Percentiles rank a stretch among this genome's conserved stretches.
Evolutionary conservation across 2,329 filamentous ascomycete genomes (phyloP).

Genomic region (Cytospora piceicola): DNA sequence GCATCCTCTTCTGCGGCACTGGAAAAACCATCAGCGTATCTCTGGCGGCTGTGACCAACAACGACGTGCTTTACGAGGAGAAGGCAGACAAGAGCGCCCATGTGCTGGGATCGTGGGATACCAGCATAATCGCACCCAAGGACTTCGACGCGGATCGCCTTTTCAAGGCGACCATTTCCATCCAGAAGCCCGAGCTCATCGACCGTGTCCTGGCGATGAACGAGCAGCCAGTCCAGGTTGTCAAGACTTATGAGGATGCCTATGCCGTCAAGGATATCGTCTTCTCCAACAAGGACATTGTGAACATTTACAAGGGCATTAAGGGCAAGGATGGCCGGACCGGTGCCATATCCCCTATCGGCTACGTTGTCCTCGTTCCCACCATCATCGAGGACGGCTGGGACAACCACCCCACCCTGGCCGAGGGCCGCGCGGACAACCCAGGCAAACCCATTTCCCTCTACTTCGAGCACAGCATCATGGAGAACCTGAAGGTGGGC

Average conservation of each 20-base stretch:
- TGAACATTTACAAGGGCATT: slow-evolving; percentile 50
- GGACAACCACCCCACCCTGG: slow-evolving; percentile 45
- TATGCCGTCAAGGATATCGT: slow-evolving; percentile 65
- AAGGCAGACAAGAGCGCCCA: slow-evolving; percentile 36
- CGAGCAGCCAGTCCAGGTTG: slow-evolving; percentile 36
- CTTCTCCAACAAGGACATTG: slow-evolving; percentile 46
- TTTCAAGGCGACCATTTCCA: slow-evolving; percentile 50
- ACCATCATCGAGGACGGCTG: slow-evolving; percentile 54
- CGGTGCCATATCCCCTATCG: slow-evolving; percentile 46
- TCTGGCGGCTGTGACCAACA: background rate
- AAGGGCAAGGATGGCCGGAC: slow-evolving; percentile 40
- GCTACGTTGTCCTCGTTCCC: slow-evolving; percentile 49
- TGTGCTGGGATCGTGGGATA: slow-evolving; percentile 32
- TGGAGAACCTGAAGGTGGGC: slow-evolving; percentile 59
- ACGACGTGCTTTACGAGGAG: slow-evolving; percentile 27
- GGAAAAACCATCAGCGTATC: background rate
- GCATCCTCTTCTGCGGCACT: slow-evolving; percentile 62
- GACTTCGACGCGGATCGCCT: slow-evolving; percentile 47
- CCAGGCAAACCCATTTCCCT: slow-evolving; percentile 48
- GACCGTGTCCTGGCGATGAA: slow-evolving; percentile 39
- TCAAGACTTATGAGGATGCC: slow-evolving; percentile 50
- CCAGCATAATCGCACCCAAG: slow-evolving; percentile 41
- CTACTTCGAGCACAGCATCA: slow-evolving; percentile 64
- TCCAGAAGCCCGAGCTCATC: slow-evolving; percentile 38
- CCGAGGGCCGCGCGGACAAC: slow-evolving; percentile 37